Evolutionary conservation across 176 grass and related monocot species (phyloP), one percentile per base, ranked within the genome.

Genomic region (Aegilops longissima): DNA sequence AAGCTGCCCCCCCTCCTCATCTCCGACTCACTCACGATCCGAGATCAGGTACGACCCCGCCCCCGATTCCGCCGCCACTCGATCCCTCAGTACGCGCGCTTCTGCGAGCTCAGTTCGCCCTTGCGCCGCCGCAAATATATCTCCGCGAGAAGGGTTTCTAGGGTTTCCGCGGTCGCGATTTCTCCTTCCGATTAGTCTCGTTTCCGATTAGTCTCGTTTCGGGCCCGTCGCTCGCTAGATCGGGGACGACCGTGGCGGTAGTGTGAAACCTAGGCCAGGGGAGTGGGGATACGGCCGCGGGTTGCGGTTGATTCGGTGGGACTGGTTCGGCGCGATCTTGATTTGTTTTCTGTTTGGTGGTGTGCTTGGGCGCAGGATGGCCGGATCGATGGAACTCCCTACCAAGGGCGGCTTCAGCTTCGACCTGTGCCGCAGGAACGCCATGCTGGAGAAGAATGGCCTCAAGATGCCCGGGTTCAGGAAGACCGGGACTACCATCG

Each of bases 401-500:
- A 54, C 76, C 5, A 99, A 96, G 90, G 94, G 97, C 79, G 94
- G 97, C 6, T 99, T 99, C 89, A 94, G 77, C 85, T 96, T 92
- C 82, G 94, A 90, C 75, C 76, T 92, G 21, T 96, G 92, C 87
- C 68, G 85, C 38, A 90, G 97, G 68, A 99, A 96, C 85, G 58
- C 62, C 56, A 94, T 96, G 89, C 86, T 94, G 8, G 66, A 80
- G 70, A 90, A 94, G 77, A 94, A 83, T 29, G 97, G 94, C 9
- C 30, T 93, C 30, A 88, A 90, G 61, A 35, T 91, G 44, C 97
- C 94, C 23, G 77, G 68, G 4, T 96, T 96, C 78, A 69, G 83
- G 64, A 99, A 99, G 83, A 99, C 97, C 3, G 97, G 97, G 7
- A 99, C 97, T 6, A 99, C 97, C 65, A 99, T 99, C 56, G 97